Conservation (phyloP, 1,284 basidiomycete species). For the Sphagnurus paluster region DNA sequence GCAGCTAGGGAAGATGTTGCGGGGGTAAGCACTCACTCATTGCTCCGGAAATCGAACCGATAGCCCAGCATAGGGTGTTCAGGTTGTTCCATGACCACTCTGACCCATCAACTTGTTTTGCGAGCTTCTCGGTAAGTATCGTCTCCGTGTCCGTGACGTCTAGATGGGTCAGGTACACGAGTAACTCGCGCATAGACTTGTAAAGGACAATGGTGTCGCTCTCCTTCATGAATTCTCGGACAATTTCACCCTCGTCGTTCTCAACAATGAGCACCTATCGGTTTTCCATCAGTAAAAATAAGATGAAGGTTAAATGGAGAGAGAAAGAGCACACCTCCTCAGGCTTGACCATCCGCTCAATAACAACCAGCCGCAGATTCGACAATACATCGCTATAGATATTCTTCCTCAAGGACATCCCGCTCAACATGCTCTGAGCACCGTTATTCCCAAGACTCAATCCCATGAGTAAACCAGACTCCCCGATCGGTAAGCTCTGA, state of each 20-base stretch:
- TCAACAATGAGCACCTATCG: conserved; percentile 93
- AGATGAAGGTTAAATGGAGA: conserved; percentile 6
- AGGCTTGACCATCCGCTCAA: conserved; percentile 99
- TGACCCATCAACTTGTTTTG: conserved; percentile 95
- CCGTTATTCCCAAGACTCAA: conserved; percentile 79
- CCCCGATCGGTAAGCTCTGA: conserved; percentile 88
- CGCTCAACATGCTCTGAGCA: conserved; percentile 67
- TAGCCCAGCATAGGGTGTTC: conserved; percentile 99
- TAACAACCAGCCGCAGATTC: conserved; percentile 94
- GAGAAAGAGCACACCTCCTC: conserved; percentile 77
- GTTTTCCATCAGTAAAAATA: conserved; percentile 1
- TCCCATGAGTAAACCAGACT: conserved; percentile 92
- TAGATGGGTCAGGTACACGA: conserved; percentile 96
- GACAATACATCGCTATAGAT: conserved; percentile 94
- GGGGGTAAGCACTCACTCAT: conserved; percentile 76
- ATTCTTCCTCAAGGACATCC: conserved; percentile 86
- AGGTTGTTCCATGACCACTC: conserved; percentile 99
- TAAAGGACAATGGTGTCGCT: conserved; percentile 98
- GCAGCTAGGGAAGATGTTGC: neutral
- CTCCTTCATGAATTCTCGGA: conserved; percentile 99
- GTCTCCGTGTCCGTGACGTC: conserved; percentile 96
- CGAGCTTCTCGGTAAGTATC: conserved; percentile 95
- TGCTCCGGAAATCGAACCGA: conserved; percentile 98
- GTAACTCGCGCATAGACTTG: conserved; percentile 97
- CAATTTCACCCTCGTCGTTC: conserved; percentile 99